Conservation (phyloP, 2,329 filamentous ascomycete species). For the Penicillium capsulatum region DNA sequence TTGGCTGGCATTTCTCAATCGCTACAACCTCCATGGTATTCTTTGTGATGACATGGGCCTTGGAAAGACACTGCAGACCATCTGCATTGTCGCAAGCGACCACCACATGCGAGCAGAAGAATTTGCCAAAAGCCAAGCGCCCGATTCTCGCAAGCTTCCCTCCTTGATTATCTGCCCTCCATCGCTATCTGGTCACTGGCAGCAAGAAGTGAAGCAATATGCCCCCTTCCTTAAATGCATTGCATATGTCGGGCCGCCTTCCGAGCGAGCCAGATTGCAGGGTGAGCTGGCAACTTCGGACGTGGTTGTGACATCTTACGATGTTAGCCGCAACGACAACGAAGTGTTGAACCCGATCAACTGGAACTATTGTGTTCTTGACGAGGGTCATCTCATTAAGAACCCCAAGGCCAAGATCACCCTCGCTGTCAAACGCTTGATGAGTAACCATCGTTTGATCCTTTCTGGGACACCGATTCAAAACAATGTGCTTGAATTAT, state of each 20-base stretch:
- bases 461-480: conserved; percentile 96
- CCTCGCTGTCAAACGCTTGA: conserved; percentile 80
- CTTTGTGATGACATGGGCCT: conserved; percentile 99
- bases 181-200: conserved; percentile 95
- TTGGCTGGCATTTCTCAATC: conserved; percentile 96
- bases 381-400: conserved; percentile 98
- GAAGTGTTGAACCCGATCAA: conserved; percentile 75
- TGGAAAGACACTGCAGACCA: conserved; percentile 92
- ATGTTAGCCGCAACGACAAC: conserved; percentile 94
- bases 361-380: conserved; percentile 97
- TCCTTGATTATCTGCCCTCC: conserved; percentile 95
- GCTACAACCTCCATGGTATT: conserved; percentile 95
- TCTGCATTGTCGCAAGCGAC: conserved; percentile 97
- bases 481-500: conserved; percentile 94
- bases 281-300: conserved; percentile 71
- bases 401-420: conserved; percentile 97
- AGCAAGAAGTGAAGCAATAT: conserved; percentile 93
- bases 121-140: conserved; percentile 73
- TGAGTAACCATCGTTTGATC: conserved; percentile 91
- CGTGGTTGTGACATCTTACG: conserved; percentile 95
- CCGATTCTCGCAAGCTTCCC: conserved; percentile 74
- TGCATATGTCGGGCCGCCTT: conserved; percentile 85
- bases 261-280: conserved; percentile 69
- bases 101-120: conserved; percentile 91
- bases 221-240: conserved; percentile 88